These are phyloP conservation scores for Aspergillus phoenicis DNA, from an alignment of 2,329 filamentous ascomycete genomes.

Conservation along the genomic window DNA sequence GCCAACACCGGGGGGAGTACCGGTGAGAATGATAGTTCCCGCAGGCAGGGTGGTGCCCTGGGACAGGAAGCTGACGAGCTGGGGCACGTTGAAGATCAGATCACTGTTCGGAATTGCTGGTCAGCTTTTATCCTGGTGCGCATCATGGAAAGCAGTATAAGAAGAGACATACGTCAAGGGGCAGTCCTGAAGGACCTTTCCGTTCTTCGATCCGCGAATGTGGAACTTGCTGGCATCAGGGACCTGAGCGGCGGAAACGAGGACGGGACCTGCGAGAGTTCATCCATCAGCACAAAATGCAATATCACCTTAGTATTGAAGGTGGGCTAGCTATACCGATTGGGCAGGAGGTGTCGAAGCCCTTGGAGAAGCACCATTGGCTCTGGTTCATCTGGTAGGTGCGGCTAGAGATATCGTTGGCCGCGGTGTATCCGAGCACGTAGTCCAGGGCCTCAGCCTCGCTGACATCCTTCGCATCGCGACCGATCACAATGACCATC, in stretches of 20 bases:
- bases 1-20: conserved; percentile 48
- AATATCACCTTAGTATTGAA: neutral
- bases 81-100: conserved; percentile 56
- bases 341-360: conserved; percentile 60
- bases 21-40: conserved; percentile 49
- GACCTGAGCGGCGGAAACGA: conserved; percentile 48
- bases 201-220: conserved; percentile 50
- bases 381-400: conserved; percentile 57
- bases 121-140: conserved; percentile 13
- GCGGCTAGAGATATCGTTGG: conserved; percentile 66
- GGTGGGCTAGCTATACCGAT: conserved; percentile 40
- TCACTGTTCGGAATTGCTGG: conserved; percentile 42
- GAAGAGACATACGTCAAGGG: conserved; percentile 41
- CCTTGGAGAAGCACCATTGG: conserved; percentile 63
- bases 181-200: conserved; percentile 55
- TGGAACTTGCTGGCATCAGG: conserved; percentile 37
- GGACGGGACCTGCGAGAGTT: conserved; percentile 45
- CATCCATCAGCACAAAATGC: neutral
- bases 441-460: conserved; percentile 61
- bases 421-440: conserved; percentile 64
- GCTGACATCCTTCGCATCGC: conserved; percentile 56
- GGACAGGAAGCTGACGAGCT: conserved; percentile 44
- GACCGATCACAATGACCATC: conserved; percentile 59
- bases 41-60: conserved; percentile 47
- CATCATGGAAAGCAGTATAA: neutral